Conservation (phyloP, 164 flowering plant species). For the Tinospora cordifolia region DNA sequence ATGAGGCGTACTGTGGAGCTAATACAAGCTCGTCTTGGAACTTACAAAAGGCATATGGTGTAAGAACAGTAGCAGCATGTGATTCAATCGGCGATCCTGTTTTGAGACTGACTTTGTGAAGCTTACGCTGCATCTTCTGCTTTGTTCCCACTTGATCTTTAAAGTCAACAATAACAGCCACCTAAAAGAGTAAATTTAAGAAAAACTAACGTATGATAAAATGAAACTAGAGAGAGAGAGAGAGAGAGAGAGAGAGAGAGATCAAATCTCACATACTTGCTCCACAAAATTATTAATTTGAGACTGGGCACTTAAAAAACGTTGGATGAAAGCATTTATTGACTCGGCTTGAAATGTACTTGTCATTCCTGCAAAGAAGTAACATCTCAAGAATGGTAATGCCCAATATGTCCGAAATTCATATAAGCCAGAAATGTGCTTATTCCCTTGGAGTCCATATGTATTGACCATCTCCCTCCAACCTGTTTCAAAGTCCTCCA, state of each 20-base stretch:
- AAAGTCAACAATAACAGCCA: slow-evolving; percentile 41
- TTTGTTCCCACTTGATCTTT: slow-evolving; percentile 42
- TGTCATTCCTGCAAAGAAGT: slow-evolving; percentile 72
- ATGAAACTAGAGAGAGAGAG: too few species aligned
- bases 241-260: not conserved
- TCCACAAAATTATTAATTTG: slow-evolving; percentile 47
- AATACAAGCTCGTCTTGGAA: slow-evolving; percentile 69
- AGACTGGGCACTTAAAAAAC: slow-evolving; percentile 60
- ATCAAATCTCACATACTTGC: slow-evolving; percentile 31
- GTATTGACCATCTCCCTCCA: slow-evolving; percentile 64
- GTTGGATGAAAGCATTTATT: slow-evolving; percentile 50
- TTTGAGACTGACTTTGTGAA: slow-evolving; percentile 48
- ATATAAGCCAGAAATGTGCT: slow-evolving; percentile 55
- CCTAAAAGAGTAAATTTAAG: slow-evolving; percentile 28
- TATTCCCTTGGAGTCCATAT: slow-evolving; percentile 60
- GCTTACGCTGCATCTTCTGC: slow-evolving; percentile 46
- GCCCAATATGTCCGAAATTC: slow-evolving; percentile 68
- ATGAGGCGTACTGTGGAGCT: slow-evolving; percentile 74
- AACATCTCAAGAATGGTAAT: slow-evolving; percentile 49
- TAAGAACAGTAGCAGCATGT: slow-evolving; percentile 67
- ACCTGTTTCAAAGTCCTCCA: slow-evolving; percentile 61
- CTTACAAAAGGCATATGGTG: slow-evolving; percentile 65
- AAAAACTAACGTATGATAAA: slow-evolving; percentile 5
- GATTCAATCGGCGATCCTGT: slow-evolving; percentile 81
- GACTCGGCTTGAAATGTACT: slow-evolving; percentile 45